These are phyloP conservation scores for Mycogone perniciosa DNA, from an alignment of 2,329 filamentous ascomycete genomes.

Conservation along the genomic window DNA sequence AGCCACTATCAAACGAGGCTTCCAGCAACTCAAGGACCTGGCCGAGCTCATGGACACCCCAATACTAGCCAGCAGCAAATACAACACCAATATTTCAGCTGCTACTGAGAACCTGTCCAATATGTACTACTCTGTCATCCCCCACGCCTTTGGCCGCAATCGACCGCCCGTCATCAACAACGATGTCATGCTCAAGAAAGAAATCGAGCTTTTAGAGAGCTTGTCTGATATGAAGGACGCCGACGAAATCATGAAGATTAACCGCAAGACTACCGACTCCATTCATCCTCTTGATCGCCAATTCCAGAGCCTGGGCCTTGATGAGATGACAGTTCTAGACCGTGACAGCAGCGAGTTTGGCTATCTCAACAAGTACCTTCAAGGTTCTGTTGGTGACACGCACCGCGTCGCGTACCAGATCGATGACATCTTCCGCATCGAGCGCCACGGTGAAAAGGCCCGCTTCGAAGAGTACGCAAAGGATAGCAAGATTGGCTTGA, in stretches of 20 bases:
- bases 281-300: conserved; percentile 65
- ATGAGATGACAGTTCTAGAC: conserved; percentile 69
- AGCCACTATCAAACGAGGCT: conserved; percentile 66
- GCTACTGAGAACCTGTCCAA: conserved; percentile 65
- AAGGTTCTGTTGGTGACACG: conserved; percentile 58
- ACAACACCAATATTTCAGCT: conserved; percentile 28
- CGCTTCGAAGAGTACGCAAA: conserved; percentile 58
- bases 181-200: conserved; percentile 56
- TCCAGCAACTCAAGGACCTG: conserved; percentile 69
- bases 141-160: conserved; percentile 70
- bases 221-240: conserved; percentile 82
- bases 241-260: conserved; percentile 66
- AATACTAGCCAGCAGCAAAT: conserved; percentile 37
- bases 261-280: conserved; percentile 40
- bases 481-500: conserved; percentile 46
- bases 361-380: conserved; percentile 62
- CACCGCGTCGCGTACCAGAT: conserved; percentile 57
- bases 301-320: conserved; percentile 62
- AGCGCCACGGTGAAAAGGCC: conserved; percentile 63
- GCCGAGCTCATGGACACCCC: conserved; percentile 57
- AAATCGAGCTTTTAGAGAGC: conserved; percentile 74
- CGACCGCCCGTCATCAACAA: conserved; percentile 62
- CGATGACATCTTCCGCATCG: conserved; percentile 74
- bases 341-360: conserved; percentile 54
- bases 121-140: conserved; percentile 73